These are phyloP conservation scores for Scutellaria galericulata DNA, from an alignment of 257 asterid genomes.

Conservation along the genomic window DNA sequence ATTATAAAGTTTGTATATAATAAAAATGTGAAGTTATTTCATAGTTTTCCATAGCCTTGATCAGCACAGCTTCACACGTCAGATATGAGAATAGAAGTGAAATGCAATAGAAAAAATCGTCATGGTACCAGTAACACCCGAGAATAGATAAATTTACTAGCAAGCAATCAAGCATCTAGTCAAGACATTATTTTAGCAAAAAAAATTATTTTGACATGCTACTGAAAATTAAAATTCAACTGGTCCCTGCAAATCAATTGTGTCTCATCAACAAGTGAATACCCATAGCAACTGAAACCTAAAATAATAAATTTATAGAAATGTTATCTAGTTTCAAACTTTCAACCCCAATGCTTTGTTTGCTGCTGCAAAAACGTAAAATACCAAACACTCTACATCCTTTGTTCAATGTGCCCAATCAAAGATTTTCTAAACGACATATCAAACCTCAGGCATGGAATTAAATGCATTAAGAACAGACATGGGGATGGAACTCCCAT, in stretches of 20 bases:
- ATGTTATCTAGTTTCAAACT: neutral
- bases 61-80: slow-evolving; percentile 30
- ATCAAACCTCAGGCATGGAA: slow-evolving; percentile 14
- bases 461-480: neutral
- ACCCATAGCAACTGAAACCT: slow-evolving; percentile 5
- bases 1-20: neutral
- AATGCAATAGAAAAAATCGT: neutral
- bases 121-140: slow-evolving; percentile 7
- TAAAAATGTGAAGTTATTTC: neutral
- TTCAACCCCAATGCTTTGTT: slow-evolving; percentile 2
- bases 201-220: slow-evolving; percentile 26
- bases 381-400: neutral
- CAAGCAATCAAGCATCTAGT: slow-evolving; percentile 13
- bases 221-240: slow-evolving; percentile 19
- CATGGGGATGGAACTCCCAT: slow-evolving; percentile 8
- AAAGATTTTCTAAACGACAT: neutral
- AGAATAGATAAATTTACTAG: slow-evolving; percentile 20
- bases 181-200: neutral
- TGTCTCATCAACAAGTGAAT: neutral
- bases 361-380: slow-evolving; percentile 7
- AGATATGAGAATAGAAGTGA: slow-evolving; percentile 18
- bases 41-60: slow-evolving; percentile 8
- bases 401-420: slow-evolving; percentile 6
- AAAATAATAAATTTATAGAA: neutral
- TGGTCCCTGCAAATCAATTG: slow-evolving; percentile 18